Evolutionary conservation across 176 grass and related monocot species (phyloP).

Genomic region (Carex scoparia): DNA sequence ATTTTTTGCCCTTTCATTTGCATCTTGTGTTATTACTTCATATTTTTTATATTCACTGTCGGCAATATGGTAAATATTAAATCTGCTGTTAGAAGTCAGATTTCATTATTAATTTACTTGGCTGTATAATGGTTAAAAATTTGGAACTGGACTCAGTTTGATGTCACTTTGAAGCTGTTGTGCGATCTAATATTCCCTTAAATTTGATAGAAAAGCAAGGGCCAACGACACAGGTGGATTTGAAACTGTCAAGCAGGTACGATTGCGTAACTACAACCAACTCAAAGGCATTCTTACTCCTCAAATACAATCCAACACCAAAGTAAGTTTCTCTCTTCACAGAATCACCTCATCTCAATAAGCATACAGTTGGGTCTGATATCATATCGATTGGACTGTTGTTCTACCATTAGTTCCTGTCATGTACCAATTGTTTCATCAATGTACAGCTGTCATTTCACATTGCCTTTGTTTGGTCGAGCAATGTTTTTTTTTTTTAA

Average conservation of each 20-base stretch:
- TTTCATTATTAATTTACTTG: background rate
- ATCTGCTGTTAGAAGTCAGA: background rate
- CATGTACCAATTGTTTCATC: background rate
- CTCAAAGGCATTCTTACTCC: conserved; percentile 60
- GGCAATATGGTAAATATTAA: background rate
- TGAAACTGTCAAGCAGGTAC: conserved; percentile 26
- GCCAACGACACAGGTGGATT: conserved; percentile 43
- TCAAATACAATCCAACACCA: conserved; percentile 32
- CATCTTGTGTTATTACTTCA: background rate
- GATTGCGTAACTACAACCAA: conserved; percentile 33
- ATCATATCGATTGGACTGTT: background rate
- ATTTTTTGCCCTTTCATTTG: background rate
- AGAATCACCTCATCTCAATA: background rate
- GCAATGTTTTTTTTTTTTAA: background rate
- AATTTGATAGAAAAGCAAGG: conserved; percentile 55
- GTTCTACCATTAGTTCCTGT: background rate
- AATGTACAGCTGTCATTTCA: background rate
- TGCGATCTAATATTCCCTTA: background rate
- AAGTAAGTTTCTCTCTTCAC: conserved; percentile 36
- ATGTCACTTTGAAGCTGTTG: background rate
- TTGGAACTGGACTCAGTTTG: background rate
- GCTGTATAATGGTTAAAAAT: background rate
- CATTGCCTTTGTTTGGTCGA: background rate
- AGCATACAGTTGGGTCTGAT: background rate
- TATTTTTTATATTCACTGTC: background rate